A percentile compares a stretch with the other conserved stretches of the same genome.
Evolutionary conservation across 1,139 yeast species (phyloP).

Genomic region (Hansenula lynferdii): DNA sequence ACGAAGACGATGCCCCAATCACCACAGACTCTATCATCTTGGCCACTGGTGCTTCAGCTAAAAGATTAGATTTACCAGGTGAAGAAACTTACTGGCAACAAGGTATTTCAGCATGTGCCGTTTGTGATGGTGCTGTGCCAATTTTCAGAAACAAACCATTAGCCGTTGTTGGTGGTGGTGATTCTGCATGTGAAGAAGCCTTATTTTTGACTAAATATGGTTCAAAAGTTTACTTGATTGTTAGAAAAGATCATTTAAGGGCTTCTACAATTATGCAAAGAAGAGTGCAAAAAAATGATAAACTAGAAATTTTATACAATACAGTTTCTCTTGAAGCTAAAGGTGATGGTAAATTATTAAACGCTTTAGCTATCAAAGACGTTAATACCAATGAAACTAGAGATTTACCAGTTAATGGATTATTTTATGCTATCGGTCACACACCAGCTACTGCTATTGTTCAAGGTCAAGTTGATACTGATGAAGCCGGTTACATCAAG

Average conservation of each 20-base stretch:
- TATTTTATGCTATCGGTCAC: conserved; percentile 98
- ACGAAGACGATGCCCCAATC: conserved; percentile 82
- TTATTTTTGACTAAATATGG: conserved; percentile 94
- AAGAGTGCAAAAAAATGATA: conserved; percentile 77
- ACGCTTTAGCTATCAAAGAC: conserved; percentile 58
- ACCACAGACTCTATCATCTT: conserved; percentile 89
- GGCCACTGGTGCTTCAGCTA: conserved; percentile 98
- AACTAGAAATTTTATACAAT: conserved; percentile 86
- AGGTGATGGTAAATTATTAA: conserved; percentile 83
- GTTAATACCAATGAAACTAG: conserved; percentile 62
- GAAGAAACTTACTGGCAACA: conserved; percentile 98
- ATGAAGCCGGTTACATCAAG: conserved; percentile 81
- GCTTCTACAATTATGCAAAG: conserved; percentile 97
- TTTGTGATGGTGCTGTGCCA: conserved; percentile 99
- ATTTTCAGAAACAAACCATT: conserved; percentile 96
- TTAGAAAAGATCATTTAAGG: conserved; percentile 89
- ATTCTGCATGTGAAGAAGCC: conserved; percentile 99
- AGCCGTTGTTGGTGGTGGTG: conserved; percentile 98
- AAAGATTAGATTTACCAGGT: conserved; percentile 90
- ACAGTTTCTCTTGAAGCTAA: conserved; percentile 83
- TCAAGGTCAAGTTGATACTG: conserved; percentile 72
- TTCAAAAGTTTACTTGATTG: conserved; percentile 87
- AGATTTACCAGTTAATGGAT: conserved; percentile 80
- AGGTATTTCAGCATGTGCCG: conserved; percentile 99
- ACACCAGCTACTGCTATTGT: conserved; percentile 89